Percentiles rank a stretch among this genome's conserved stretches.
Evolutionary conservation across 768 basidiomycete species (phyloP).

Genomic region (Podaxis rugospora): DNA sequence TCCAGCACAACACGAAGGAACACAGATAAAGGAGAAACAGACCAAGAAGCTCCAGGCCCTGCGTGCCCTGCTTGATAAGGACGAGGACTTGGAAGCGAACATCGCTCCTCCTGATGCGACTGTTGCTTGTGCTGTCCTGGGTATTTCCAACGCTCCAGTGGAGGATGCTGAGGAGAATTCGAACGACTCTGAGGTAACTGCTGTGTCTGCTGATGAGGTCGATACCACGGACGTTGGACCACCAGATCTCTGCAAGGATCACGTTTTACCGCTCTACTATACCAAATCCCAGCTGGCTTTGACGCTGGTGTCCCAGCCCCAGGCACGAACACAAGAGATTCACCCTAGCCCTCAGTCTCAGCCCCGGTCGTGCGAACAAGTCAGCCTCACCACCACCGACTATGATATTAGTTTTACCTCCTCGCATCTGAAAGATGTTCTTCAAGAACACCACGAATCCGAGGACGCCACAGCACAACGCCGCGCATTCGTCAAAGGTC

Average conservation of each 20-base stretch:
- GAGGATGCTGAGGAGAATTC: background rate
- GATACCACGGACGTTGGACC: background rate
- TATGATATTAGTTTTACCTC: background rate
- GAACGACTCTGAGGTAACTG: background rate
- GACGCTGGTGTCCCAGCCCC: no score
- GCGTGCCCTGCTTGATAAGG: background rate
- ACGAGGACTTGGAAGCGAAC: conserved; percentile 6
- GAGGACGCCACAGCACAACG: background rate
- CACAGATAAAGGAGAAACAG: no score
- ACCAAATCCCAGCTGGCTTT: background rate
- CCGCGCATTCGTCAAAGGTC: conserved; percentile 1
- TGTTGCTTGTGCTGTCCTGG: background rate
- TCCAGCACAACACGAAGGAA: background rate
- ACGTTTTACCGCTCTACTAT: background rate
- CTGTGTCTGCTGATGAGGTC: background rate
- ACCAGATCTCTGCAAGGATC: background rate
- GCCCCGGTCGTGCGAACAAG: background rate
- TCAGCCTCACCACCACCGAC: background rate
- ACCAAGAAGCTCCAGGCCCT: no score
- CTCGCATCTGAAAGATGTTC: background rate
- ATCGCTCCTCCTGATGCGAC: background rate
- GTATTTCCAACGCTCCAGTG: background rate
- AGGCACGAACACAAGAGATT: background rate
- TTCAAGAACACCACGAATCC: background rate
- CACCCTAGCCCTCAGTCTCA: background rate